A percentile compares a stretch with the other conserved stretches of the same genome.
phyloP scores from a whole-genome alignment of 169 alveolate species.

The Plasmodium gaboni region DNA sequence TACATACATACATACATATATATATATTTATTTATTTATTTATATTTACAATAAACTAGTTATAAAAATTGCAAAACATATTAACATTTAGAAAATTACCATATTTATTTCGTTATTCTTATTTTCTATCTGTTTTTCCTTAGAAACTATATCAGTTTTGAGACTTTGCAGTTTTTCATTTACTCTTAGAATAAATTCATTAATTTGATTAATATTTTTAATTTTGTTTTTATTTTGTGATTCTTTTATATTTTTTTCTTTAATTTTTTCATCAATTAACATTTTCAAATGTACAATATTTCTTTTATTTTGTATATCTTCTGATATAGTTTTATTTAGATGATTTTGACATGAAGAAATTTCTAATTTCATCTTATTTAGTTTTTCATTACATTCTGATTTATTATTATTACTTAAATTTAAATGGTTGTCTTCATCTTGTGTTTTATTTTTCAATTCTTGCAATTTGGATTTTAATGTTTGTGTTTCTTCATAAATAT shows the following conservation, averaged over 20 bases:
- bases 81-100: constrained; percentile 12
- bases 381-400: constrained; percentile 59
- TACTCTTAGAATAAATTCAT: constrained; percentile 60
- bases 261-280: constrained; percentile 66
- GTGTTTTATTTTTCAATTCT: constrained; percentile 72
- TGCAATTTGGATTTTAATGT: constrained; percentile 54
- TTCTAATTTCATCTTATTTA: constrained; percentile 73
- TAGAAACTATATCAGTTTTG: constrained; percentile 26
- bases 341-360: constrained; percentile 56
- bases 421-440: constrained; percentile 69
- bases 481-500: constrained; percentile 73
- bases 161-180: constrained; percentile 47
- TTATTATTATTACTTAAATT: constrained; percentile 28
- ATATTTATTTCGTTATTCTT: constrained; percentile 61
- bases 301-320: constrained; percentile 73
- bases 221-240: constrained; percentile 58
- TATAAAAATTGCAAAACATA: too few relatives aligned
- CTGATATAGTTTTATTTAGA: constrained; percentile 49
- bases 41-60: too few relatives aligned
- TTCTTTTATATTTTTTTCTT: constrained; percentile 64
- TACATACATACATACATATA: not conserved
- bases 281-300: constrained; percentile 52
- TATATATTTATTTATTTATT: not conserved
- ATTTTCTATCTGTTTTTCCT: constrained; percentile 64
- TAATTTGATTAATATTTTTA: constrained; percentile 71